Base-by-base conservation (phyloP, 306 rosid genomes). In the Castanea mollissima region DNA sequence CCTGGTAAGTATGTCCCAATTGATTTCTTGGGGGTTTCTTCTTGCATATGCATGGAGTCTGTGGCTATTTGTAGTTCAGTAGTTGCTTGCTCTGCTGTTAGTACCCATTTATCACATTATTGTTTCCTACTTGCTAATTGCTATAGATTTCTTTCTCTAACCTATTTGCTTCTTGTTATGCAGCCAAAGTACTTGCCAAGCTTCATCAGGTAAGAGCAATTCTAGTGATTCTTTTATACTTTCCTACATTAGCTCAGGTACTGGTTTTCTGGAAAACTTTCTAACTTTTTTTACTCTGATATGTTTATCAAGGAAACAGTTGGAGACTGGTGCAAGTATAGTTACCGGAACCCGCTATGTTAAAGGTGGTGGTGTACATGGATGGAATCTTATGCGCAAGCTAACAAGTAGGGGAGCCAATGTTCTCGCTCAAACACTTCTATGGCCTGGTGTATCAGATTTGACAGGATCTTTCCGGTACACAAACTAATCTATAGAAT, bases 341-440 rank as follows among this genome's bases (percentile, higher is more conserved):
- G 97, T 92, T 65, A 91, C 97, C 0, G 99, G 99, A 74, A 95
- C 99, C 71, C 95, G 98, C 56, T 95, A 95, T 86, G 99, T 93
- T 74, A 85, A 80, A 88, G 97, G 91, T 15, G 99, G 99, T 1
- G 97, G 98, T 76, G 97, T 95, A 58, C 97, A 95, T 90, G 99
- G 99, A 79, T 95, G 99, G 99, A 95, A 89, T 89, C 98, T 95
- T 71, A 92, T 95, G 97, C 97, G 98, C 86, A 95, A 95, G 74
- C 88, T 95, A 71, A 95, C 99, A n/a, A 95, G 98, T 81, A 86
- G 99, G 74, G 99, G 99, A 56, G 99, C 99, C 25, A 95, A 95
- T 85, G 99, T 95, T 83, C 98, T 95, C 55, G 98, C 98, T 18
- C 98, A 95, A 56, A 95, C 99, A 62, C 90, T 95, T 84, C 81